phyloP scores from a whole-genome alignment of 164 flowering plant genomes.

The Dillenia suffruticosa region DNA sequence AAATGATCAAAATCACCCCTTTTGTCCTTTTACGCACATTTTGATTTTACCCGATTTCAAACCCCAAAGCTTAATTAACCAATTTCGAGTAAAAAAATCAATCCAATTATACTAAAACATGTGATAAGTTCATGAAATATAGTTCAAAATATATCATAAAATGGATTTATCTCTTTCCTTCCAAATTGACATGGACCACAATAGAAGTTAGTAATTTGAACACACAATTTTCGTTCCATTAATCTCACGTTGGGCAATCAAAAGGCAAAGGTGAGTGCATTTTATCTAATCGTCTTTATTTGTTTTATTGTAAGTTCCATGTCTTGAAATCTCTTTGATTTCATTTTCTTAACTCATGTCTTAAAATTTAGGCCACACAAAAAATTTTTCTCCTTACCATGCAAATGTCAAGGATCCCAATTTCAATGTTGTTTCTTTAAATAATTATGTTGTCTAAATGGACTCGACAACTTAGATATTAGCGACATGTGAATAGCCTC shows the following conservation, averaged over 20 bases:
- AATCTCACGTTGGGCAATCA: slow-evolving; percentile 69
- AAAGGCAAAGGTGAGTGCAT: slow-evolving; percentile 53
- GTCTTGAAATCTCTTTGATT: not conserved
- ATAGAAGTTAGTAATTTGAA: slow-evolving; percentile 80
- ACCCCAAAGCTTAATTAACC: too few species aligned
- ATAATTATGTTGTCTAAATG: slow-evolving; percentile 70
- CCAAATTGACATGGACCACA: slow-evolving; percentile 80
- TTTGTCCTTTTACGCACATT: too few species aligned
- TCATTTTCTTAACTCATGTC: slow-evolving; percentile 22
- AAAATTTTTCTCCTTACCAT: slow-evolving; percentile 60
- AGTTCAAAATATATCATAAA: too few species aligned
- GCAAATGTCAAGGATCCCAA: slow-evolving; percentile 63
- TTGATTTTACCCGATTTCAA: too few species aligned
- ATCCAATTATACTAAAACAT: too few species aligned
- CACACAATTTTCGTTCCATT: slow-evolving; percentile 61
- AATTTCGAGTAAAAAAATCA: too few species aligned
- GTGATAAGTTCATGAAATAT: too few species aligned
- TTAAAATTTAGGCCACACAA: slow-evolving; percentile 58
- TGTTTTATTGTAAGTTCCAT: not conserved
- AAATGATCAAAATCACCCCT: too few species aligned
- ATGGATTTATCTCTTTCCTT: not conserved
- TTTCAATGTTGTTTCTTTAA: slow-evolving; percentile 69
- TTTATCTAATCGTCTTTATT: not conserved
- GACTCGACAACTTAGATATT: slow-evolving; percentile 72
- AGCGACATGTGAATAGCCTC: slow-evolving; percentile 69